Base-by-base conservation (phyloP, 2,329 filamentous ascomycete species). In the Verticillium tricorpus region DNA sequence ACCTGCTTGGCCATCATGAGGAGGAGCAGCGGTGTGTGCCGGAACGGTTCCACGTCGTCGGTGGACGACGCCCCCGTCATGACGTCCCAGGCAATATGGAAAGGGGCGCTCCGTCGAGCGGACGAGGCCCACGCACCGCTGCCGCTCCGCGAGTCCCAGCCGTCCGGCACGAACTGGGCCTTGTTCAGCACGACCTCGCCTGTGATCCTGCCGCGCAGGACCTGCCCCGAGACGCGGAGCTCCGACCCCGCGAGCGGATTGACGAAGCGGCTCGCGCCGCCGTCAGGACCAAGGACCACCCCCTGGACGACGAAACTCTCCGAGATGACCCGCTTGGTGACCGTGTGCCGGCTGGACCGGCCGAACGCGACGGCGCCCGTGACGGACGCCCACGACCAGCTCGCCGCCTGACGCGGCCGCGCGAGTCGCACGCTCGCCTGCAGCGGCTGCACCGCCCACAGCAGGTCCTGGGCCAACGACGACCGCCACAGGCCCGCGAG, bases 321-420 rank as follows among this genome's bases (percentile, higher is more conserved):
- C 22, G 45, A 52, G 2, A 52, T 11, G 17, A n/a, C 8, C n/a
- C 45, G 45, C 19, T 11, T 25, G 45, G 5, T 19, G 45, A 25
- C 8, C 17, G 11, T 19, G 45, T 25, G n/a, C 12, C 45, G 8
- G 19, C 19, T 52, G n/a, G 45, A 52, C 11, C 45, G 45, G n/a
- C 19, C 45, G 45, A 32, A 56, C 25, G 54, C 31, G 9, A 56
- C 31, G 11, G 25, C 31, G 6, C 54, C 54, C 14, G 54, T 56
- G 28, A 56, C 28, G 28, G 54, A 32, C 5, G 14, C 54, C 54
- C 54, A 56, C 12, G 61, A 71, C 56, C 66, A 68, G 45, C 65
- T 79, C 58, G 62, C 70, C 19, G 64, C 63, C 14, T 14, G 25
- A 15, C 54, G 14, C 28, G 28, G 28, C 25, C 9, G 4, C 28